phyloP scores from a whole-genome alignment of 2,329 filamentous ascomycete species.

The Cryphonectria carpinicola region DNA sequence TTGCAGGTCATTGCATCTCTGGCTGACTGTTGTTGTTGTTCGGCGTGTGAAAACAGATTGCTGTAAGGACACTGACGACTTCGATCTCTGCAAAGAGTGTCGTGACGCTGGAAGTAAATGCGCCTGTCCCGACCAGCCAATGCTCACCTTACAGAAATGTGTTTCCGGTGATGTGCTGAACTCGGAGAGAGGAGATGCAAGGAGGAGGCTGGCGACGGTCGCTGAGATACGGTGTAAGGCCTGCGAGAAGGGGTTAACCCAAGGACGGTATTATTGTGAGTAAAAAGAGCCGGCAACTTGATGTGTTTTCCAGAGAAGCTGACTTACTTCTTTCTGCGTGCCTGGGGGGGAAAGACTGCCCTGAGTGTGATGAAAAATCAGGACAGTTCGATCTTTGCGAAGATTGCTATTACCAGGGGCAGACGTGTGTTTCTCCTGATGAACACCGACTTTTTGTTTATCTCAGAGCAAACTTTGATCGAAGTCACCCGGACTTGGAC shows the following conservation, averaged over 20 bases:
- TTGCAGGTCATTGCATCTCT: neutral
- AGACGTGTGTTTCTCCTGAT: conserved; percentile 18
- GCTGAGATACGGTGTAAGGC: conserved; percentile 19
- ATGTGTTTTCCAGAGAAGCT: neutral
- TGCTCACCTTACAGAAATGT: conserved; percentile 25
- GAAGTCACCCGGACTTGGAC: conserved; percentile 18
- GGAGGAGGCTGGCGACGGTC: conserved; percentile 24
- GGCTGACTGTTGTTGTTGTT: neutral
- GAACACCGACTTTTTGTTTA: conserved; percentile 24
- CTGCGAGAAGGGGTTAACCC: conserved; percentile 19
- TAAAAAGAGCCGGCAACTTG: neutral
- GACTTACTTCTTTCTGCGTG: neutral
- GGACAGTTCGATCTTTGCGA: conserved; percentile 21
- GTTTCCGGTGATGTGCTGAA: conserved; percentile 22
- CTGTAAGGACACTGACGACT: conserved; percentile 24
- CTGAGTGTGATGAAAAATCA: conserved; percentile 21
- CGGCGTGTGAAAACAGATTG: conserved; percentile 14
- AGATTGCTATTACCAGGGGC: conserved; percentile 24
- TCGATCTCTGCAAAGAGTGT: conserved; percentile 26
- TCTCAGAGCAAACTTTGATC: conserved; percentile 24
- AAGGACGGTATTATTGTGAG: conserved; percentile 27
- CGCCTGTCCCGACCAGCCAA: conserved; percentile 20
- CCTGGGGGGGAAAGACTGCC: conserved; percentile 18
- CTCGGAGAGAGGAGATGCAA: conserved; percentile 23
- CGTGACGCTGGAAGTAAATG: conserved; percentile 20